Evolutionary conservation across 139 green algal genomes (phyloP), one percentile per base, ranked within the genome.

Genomic region (Astrephomene gubernaculifera): DNA sequence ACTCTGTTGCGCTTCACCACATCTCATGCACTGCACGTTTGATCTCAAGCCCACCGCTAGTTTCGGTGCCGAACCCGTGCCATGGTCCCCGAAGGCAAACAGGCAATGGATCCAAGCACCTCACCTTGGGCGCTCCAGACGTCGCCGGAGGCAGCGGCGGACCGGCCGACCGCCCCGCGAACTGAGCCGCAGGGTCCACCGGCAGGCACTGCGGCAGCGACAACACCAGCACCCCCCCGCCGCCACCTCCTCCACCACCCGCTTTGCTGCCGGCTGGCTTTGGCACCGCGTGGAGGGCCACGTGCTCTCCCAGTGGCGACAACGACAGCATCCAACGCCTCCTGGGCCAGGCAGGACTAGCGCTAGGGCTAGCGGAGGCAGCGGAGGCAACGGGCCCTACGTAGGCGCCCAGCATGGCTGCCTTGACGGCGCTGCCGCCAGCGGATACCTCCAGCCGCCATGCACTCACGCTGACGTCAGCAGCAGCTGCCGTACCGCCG

Each of bases 221-320:
- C 33, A 86, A 25, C 65, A 86, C 12, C 35, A 86, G 25, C 27
- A 86, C 31, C 22, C 49, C 49, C 24, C n/a, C n/a, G n/a, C n/a
- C n/a, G n/a, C n/a, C n/a, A n/a, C n/a, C n/a, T n/a, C n/a, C n/a
- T n/a, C n/a, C n/a, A n/a, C n/a, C n/a, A n/a, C n/a, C n/a, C n/a
- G n/a, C n/a, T n/a, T n/a, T n/a, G n/a, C n/a, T n/a, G n/a, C n/a
- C n/a, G n/a, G n/a, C n/a, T n/a, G 44, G 41, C 9, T 25, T 29
- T 7, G 64, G 79, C n/a, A 65, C 35, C 65, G 41, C 35, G 3
- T 38, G 44, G 29, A 86, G 39, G 65, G 79, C 79, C 65, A 41
- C 64, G 65, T 86, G 79, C 65, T 86, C 79, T 4, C 79, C 79
- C 65, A 86, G 79, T 9, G 79, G 25, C 25, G 79, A 76, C 33